phyloP scores from a whole-genome alignment of 164 flowering plant genomes.

The Magnolia changhungtana region DNA sequence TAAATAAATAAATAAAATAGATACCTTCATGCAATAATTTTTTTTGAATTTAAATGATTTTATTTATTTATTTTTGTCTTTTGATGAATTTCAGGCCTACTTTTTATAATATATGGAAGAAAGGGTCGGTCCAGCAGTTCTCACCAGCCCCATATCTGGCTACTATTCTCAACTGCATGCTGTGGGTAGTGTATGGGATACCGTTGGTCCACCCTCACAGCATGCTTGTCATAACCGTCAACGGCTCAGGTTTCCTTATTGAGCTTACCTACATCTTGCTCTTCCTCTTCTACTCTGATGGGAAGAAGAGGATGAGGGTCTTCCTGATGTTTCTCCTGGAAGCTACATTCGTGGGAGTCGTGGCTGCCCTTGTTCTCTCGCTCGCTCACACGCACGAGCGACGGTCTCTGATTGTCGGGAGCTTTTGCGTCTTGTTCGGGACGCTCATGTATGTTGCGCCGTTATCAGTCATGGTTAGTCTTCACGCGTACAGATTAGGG shows the following conservation, averaged over 20 bases:
- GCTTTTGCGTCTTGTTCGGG: conserved; percentile 41
- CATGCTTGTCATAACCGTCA: conserved; percentile 60
- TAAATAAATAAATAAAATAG: too few relatives aligned
- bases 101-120: conserved; percentile 68
- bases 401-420: conserved; percentile 49
- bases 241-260: conserved; percentile 54
- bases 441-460: conserved; percentile 73
- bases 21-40: neutral
- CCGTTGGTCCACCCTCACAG: conserved; percentile 72
- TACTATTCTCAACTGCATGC: conserved; percentile 65
- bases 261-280: conserved; percentile 51
- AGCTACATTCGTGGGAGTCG: conserved; percentile 26
- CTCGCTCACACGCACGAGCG: conserved; percentile 33
- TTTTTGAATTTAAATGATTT: neutral
- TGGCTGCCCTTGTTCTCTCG: conserved; percentile 35
- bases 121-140: conserved; percentile 70
- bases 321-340: conserved; percentile 29
- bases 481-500: too few relatives aligned
- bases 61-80: neutral
- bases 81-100: conserved; percentile 59
- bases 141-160: conserved; percentile 74
- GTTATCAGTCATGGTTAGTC: conserved; percentile 58
- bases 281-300: conserved; percentile 45
- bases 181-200: conserved; percentile 76
- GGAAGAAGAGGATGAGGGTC: conserved; percentile 38